Evolutionary conservation across 2,329 filamentous ascomycete genomes (phyloP), one percentile per base, ranked within the genome.

Genomic region (Arthrobotrys conoides): DNA sequence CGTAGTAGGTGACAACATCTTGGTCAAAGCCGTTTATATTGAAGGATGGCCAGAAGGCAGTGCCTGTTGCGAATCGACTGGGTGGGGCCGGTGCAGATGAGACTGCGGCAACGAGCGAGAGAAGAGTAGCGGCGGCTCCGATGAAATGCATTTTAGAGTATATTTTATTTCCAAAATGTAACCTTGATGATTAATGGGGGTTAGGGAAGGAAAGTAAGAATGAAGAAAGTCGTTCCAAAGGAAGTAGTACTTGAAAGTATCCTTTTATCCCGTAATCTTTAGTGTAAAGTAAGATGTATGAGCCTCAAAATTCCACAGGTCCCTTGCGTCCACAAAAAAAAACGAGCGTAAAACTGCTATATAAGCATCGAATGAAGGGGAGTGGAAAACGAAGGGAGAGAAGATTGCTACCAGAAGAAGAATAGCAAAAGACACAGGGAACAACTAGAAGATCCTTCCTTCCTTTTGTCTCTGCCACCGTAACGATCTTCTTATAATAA

Each of bases 401-500:
- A 61, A 8, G 57, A 61, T 61, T 61, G 57, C 36, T 41, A 20
- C 57, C 57, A 61, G 36, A 61, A 61, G 16, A 24, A 61, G 57
- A 61, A 61, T 61, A 61, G 57, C 57, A 44, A 61, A 30, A 44
- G 20, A 18, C 57, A 61, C 36, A 44, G 9, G 12, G 6, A 44
- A 44, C 49, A 27, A 61, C 53, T 10, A 59, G 33, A 61, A 61
- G 33, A 61, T 44, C 57, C 36, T 41, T 27, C 57, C 36, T 41
- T 27, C 14, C 27, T 30, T 30, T 18, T 44, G 14, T 1, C 57
- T 44, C 57, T 30, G 36, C 36, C 57, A 61, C 57, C 36, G 24
- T 61, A 14, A n/a, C 57, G 36, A 61, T 61, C 57, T 61, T 61
- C 57, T 61, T 61, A 61, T 61, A 61, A 61, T 44, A 41, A 61